phyloP scores from a whole-genome alignment of 495 filamentous ascomycete genomes.

The Sphaerosporella brunnea region DNA sequence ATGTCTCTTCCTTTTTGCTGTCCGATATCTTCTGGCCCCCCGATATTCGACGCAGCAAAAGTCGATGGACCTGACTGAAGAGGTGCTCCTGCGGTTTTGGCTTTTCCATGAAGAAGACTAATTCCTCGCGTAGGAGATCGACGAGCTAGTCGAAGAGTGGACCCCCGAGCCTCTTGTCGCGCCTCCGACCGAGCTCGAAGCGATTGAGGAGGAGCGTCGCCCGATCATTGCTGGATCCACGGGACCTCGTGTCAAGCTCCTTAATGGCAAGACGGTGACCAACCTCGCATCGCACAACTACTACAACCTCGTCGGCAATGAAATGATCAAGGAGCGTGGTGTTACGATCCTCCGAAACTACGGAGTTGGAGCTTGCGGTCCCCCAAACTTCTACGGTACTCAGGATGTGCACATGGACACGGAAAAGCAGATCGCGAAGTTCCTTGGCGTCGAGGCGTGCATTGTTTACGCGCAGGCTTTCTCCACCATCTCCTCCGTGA shows the following conservation, averaged over 20 bases:
- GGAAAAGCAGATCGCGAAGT: constrained; percentile 81
- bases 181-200: constrained; percentile 50
- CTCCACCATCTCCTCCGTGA: constrained; percentile 81
- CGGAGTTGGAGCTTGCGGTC: constrained; percentile 89
- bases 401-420: constrained; percentile 97
- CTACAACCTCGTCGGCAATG: constrained; percentile 88
- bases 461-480: constrained; percentile 94
- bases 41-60: constrained; percentile 80
- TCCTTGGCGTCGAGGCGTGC: constrained; percentile 66
- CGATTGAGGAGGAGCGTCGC: constrained; percentile 63
- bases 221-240: constrained; percentile 78
- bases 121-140: constrained; percentile 66
- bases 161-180: constrained; percentile 80
- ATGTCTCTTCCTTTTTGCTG: constrained; percentile 85
- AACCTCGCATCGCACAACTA: constrained; percentile 92
- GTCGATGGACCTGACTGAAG: constrained; percentile 72
- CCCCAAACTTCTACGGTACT: constrained; percentile 93
- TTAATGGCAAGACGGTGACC: constrained; percentile 71
- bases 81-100: constrained; percentile 35
- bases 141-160: constrained; percentile 95
- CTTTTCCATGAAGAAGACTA: too few relatives aligned
- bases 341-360: constrained; percentile 86
- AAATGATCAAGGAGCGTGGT: constrained; percentile 81
- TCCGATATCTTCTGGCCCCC: constrained; percentile 79
- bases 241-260: constrained; percentile 73